These are phyloP conservation scores for Nigrospora oryzae DNA, from an alignment of 2,329 filamentous ascomycete species.

Conservation along the genomic window DNA sequence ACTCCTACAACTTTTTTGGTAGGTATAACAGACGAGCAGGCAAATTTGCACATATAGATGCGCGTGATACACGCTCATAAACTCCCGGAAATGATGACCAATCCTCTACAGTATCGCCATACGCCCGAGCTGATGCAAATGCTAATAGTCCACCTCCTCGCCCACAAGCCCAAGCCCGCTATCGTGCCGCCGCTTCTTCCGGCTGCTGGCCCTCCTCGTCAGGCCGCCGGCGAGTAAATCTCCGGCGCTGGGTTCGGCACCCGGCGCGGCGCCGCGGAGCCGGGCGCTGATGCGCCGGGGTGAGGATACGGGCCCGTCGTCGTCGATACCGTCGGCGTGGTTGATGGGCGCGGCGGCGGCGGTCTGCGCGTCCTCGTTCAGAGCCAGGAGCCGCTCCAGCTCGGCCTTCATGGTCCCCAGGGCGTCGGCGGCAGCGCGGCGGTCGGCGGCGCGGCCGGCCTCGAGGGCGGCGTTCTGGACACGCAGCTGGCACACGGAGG, in stretches of 20 bases:
- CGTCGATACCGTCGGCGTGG: slow-evolving; percentile 11
- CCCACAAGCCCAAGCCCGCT: slow-evolving; percentile 47
- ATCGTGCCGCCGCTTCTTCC: slow-evolving; percentile 40
- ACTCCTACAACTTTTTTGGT: too few relatives aligned
- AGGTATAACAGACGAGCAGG: too few relatives aligned
- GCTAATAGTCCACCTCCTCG: slow-evolving; percentile 30
- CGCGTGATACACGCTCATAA: too few relatives aligned
- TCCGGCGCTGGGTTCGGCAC: slow-evolving; percentile 3
- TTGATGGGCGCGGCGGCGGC: slow-evolving; percentile 17
- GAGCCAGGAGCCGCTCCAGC: slow-evolving; percentile 36
- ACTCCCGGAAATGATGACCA: too few relatives aligned
- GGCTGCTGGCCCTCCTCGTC: slow-evolving; percentile 20
- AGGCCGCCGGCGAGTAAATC: slow-evolving; percentile 17
- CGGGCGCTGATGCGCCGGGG: slow-evolving; percentile 1
- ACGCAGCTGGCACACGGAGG: slow-evolving; percentile 33
- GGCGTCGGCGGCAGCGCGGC: slow-evolving; percentile 29
- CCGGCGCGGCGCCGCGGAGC: slow-evolving; percentile 2
- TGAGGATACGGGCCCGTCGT: background rate
- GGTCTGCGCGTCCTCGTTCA: slow-evolving; percentile 25
- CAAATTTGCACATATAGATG: too few relatives aligned
- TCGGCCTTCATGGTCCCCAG: slow-evolving; percentile 43
- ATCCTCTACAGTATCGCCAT: too few relatives aligned
- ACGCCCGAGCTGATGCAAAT: slow-evolving; percentile 14
- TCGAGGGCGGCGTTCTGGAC: slow-evolving; percentile 35
- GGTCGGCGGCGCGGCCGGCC: slow-evolving; percentile 26